These are phyloP conservation scores for Nakazawaea sp. DNA, from an alignment of 805 yeast genomes.

Conservation along the genomic window DNA sequence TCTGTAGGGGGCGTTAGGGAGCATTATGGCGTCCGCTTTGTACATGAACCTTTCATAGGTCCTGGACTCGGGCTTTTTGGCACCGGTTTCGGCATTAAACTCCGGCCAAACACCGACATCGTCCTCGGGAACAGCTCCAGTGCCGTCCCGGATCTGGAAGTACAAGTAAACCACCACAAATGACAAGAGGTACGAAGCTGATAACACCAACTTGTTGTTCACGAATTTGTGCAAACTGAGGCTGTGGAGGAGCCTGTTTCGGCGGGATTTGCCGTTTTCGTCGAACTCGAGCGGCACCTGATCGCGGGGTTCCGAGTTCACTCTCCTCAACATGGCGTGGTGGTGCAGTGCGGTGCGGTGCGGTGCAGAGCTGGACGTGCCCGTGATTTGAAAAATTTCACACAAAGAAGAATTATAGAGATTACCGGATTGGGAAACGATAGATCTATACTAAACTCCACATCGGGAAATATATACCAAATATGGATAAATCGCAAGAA, in stretches of 20 bases:
- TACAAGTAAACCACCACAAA: constrained; percentile 2
- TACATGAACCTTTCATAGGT: constrained; percentile 21
- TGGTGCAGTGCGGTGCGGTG: no score
- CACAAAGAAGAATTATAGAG: no score
- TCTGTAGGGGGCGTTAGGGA: constrained; percentile 31
- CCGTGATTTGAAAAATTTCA: no score
- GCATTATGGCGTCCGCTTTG: constrained; percentile 21
- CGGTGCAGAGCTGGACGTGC: no score
- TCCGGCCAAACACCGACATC: neutral
- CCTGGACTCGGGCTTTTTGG: neutral
- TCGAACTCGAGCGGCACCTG: neutral
- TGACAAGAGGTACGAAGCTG: constrained; percentile 1
- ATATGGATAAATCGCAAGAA: no score
- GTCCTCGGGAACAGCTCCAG: neutral
- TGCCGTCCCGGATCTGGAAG: neutral
- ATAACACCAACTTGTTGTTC: constrained; percentile 1
- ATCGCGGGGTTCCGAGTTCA: no score
- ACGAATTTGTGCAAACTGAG: neutral
- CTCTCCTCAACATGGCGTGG: no score
- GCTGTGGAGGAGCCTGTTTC: neutral
- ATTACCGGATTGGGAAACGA: no score
- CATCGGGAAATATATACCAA: no score
- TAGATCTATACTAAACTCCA: no score
- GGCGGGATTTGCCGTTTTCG: neutral
- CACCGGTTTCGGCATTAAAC: neutral